Percentiles rank a stretch among this genome's conserved stretches.
phyloP scores from a whole-genome alignment of 176 grass and related monocot genomes.

The Avena sativa region DNA sequence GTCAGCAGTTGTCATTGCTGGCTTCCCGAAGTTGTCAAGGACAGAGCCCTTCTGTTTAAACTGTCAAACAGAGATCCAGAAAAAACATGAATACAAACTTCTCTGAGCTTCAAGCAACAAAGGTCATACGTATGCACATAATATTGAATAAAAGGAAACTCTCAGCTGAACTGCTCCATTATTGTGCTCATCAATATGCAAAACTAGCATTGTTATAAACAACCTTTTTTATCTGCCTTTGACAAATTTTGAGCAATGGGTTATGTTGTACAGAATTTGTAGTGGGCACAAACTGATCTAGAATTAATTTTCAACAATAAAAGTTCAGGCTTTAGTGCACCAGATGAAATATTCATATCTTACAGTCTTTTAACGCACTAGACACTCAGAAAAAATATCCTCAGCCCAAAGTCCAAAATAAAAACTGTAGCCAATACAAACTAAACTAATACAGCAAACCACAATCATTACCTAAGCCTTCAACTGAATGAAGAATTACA shows the following conservation, averaged over 20 bases:
- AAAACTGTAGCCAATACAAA: not conserved
- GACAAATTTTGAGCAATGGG: not conserved
- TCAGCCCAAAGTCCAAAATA: not conserved
- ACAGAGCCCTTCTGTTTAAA: conserved; percentile 73
- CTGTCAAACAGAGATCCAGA: conserved; percentile 43
- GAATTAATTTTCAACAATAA: not conserved
- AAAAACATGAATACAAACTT: conserved; percentile 28
- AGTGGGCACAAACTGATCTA: not conserved
- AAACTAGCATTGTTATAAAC: not conserved
- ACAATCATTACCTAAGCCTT: not conserved
- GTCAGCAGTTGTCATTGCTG: conserved; percentile 63
- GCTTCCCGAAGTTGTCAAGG: conserved; percentile 73
- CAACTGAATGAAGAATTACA: not conserved
- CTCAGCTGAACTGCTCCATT: not conserved
- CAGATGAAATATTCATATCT: not conserved
- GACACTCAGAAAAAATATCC: conserved; percentile 6
- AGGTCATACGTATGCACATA: conserved; percentile 3
- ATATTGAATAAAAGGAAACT: not conserved
- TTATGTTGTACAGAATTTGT: not conserved
- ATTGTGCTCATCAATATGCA: not conserved
- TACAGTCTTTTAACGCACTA: not conserved
- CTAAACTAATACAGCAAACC: not conserved
- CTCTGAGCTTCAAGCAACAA: not conserved
- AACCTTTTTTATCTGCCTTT: not conserved
- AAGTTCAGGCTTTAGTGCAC: not conserved